Conservation (phyloP, 768 basidiomycete genomes). For the Leccinum boreale region DNA sequence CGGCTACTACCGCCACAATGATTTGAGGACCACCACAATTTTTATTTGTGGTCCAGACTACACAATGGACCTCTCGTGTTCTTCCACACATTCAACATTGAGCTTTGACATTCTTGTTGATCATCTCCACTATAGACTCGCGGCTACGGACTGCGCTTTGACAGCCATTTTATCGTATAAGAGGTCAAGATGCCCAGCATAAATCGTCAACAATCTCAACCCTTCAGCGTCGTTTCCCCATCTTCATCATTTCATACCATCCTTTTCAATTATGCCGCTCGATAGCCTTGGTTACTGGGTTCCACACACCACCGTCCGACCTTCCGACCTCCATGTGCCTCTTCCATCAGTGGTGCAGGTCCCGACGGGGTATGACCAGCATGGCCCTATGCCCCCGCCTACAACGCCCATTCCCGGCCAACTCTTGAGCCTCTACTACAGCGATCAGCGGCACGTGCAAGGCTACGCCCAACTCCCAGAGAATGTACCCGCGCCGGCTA, state of each 20-base stretch:
- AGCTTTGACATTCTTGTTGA: slow-evolving; percentile 5
- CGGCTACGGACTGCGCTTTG: neutral
- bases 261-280: slow-evolving; percentile 3
- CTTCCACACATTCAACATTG: neutral
- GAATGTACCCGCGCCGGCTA: neutral
- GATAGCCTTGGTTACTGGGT: neutral
- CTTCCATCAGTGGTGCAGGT: neutral
- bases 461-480: neutral
- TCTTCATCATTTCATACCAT: neutral
- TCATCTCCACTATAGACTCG: neutral
- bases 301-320: slow-evolving; percentile 3
- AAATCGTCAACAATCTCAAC: neutral
- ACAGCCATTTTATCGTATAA: slow-evolving; percentile 2
- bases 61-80: neutral
- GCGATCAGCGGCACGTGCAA: neutral
- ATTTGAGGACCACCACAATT: neutral
- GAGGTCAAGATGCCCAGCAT: neutral
- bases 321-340: neutral
- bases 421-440: neutral
- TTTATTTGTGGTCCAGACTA: neutral
- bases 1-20: neutral
- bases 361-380: neutral
- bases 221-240: neutral
- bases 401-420: slow-evolving; percentile 3
- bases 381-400: neutral